Percentiles rank a stretch among this genome's conserved stretches.
phyloP scores from a whole-genome alignment of 1,284 basidiomycete genomes.

The Exsudoporus floridanus region DNA sequence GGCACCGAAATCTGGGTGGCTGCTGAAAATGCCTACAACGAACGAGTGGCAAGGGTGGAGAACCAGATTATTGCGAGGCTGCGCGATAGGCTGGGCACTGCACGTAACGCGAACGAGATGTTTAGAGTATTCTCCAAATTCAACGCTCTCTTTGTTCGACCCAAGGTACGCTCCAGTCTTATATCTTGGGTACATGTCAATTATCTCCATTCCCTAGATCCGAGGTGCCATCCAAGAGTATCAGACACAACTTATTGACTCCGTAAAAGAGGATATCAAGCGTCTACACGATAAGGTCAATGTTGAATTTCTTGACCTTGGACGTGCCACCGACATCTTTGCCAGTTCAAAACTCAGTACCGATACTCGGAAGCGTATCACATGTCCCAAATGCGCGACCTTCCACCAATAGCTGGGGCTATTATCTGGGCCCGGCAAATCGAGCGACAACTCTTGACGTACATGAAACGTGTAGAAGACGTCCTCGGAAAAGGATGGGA shows the following conservation, averaged over 20 bases:
- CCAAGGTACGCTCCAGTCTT: constrained; percentile 69
- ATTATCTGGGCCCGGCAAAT: constrained; percentile 99
- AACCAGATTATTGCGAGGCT: constrained; percentile 97
- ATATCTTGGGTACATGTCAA: background rate
- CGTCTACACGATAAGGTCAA: constrained; percentile 86
- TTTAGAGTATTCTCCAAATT: constrained; percentile 99
- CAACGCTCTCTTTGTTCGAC: constrained; percentile 95
- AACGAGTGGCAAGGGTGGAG: constrained; percentile 95
- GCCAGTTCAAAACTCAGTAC: constrained; percentile 89
- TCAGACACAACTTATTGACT: constrained; percentile 96
- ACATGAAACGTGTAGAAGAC: constrained; percentile 99
- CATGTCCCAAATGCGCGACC: constrained; percentile 97
- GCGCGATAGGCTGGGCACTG: constrained; percentile 91
- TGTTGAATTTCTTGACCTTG: background rate
- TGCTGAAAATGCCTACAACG: constrained; percentile 97
- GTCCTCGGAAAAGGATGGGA: constrained; percentile 99
- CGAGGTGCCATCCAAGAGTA: constrained; percentile 98
- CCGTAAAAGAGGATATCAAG: constrained; percentile 97
- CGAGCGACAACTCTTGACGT: constrained; percentile 91
- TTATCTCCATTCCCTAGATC: constrained; percentile 54
- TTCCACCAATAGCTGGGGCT: constrained; percentile 95
- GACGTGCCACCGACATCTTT: constrained; percentile 10
- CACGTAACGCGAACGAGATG: constrained; percentile 98
- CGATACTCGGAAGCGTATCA: constrained; percentile 94
- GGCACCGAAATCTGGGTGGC: constrained; percentile 99